Conservation (phyloP, 2,329 filamentous ascomycete genomes). For the Phyllosticta capitalensis region DNA sequence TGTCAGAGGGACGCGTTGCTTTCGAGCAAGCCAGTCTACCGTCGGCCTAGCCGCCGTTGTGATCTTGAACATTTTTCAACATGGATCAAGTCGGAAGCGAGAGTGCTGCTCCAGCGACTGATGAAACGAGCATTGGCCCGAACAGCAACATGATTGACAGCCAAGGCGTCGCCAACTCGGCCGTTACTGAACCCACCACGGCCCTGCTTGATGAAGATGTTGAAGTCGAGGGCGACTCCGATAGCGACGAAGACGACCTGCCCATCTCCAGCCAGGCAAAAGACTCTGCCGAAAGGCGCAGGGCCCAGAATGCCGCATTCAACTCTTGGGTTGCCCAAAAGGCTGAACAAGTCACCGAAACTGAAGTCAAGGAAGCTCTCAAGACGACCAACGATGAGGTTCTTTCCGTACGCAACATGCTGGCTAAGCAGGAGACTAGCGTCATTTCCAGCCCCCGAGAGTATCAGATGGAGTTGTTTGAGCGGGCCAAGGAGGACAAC, state of each 20-base stretch:
- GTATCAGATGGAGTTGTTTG: slow-evolving; percentile 87
- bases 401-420: slow-evolving; percentile 44
- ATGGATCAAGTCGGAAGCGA: neutral
- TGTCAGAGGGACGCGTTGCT: neutral
- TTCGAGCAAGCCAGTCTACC: neutral
- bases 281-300: slow-evolving; percentile 29
- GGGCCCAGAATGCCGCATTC: slow-evolving; percentile 35
- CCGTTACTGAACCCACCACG: neutral
- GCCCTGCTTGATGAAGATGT: neutral
- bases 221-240: slow-evolving; percentile 17
- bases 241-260: slow-evolving; percentile 15
- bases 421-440: slow-evolving; percentile 40
- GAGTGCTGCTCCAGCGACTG: neutral
- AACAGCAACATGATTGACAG: neutral
- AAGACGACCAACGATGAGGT: slow-evolving; percentile 33
- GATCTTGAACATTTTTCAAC: neutral
- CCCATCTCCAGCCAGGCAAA: slow-evolving; percentile 16
- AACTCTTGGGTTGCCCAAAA: slow-evolving; percentile 33
- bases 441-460: slow-evolving; percentile 74
- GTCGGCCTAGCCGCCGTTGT: neutral
- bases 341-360: slow-evolving; percentile 33
- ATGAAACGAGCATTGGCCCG: neutral
- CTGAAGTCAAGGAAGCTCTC: slow-evolving; percentile 23
- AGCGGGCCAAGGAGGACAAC: slow-evolving; percentile 74
- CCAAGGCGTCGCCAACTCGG: neutral